These are phyloP conservation scores for Nepenthes gracilis DNA, from an alignment of 148 eudicot genomes.

Conservation along the genomic window DNA sequence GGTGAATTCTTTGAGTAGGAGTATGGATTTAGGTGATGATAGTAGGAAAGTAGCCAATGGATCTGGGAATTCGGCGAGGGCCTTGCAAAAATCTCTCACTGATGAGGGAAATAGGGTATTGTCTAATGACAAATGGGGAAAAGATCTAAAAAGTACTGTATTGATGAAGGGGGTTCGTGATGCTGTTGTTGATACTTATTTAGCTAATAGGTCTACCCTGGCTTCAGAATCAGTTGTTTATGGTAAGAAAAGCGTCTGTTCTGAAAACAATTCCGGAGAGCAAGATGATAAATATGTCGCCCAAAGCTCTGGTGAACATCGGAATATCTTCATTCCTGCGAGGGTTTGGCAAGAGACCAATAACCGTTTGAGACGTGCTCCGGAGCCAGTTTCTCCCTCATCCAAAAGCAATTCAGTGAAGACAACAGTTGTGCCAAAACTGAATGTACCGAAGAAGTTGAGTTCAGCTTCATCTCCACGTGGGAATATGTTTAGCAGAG, in stretches of 20 bases:
- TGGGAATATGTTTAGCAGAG: conserved; percentile 27
- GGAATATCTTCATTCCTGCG: conserved; percentile 47
- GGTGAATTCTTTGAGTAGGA: conserved; percentile 35
- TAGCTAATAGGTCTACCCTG: conserved; percentile 14
- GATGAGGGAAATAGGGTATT: conserved; percentile 14
- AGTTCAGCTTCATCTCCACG: conserved; percentile 31
- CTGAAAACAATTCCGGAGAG: conserved; percentile 24
- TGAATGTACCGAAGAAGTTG: conserved; percentile 17
- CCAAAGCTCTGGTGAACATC: conserved; percentile 23
- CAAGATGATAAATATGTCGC: conserved; percentile 15
- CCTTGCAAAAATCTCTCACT: conserved; percentile 30
- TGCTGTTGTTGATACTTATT: conserved; percentile 10
- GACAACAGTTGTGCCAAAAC: conserved; percentile 16
- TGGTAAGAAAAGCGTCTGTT: conserved; percentile 51
- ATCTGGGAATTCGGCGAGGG: conserved; percentile 41
- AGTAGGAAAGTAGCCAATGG: conserved; percentile 25
- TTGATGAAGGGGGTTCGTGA: conserved; percentile 3
- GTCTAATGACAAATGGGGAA: conserved; percentile 13
- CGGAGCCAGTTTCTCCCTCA: conserved; percentile 43
- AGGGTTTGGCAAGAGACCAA: conserved; percentile 41
- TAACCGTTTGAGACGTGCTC: conserved; percentile 21
- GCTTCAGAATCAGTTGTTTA: conserved; percentile 24
- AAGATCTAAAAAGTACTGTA: conserved; percentile 4
- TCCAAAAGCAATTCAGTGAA: conserved; percentile 17
- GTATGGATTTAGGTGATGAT: conserved; percentile 53